Evolutionary conservation across 2,329 filamentous ascomycete species (phyloP), one percentile per base, ranked within the genome.

Genomic region (Fusarium sp.): DNA sequence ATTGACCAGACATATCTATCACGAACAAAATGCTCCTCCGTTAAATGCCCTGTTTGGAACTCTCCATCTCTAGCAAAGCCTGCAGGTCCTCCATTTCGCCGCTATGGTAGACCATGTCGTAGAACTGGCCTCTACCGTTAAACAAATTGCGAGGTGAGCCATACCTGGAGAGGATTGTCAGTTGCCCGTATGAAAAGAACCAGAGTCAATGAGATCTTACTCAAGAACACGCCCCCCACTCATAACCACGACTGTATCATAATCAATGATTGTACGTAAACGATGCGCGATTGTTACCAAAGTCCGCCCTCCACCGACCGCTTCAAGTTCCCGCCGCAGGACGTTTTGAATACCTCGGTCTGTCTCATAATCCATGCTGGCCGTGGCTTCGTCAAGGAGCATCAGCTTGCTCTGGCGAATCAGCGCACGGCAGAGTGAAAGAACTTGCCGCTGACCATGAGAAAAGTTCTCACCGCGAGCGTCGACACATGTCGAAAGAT

Each of bases 271-370:
- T 1, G 88, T 90, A 45, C 85, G 81, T 52, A 90, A 78, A 9
- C 88, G 84, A 77, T 90, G 88, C 11, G 87, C 88, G 69, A 90
- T 88, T 5, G 87, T 88, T 25, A 90, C 84, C 8, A 90, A 81
- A 15, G 88, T 90, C 29, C 86, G 82, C 31, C 84, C 84, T 16
- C 82, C 79, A 10, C 81, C 83, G 2, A 80, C 79, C 46, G 80
- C 81, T 58, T 83, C 81, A 33, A 90, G 83, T 69, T 88, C 87
- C 14, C 81, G 78, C 21, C 87, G 82, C 37, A 90, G 77, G 4
- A 88, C 84, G n/a, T 80, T 79, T 78, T 90, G 88, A 61, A 90
- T 88, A 5, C 84, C 85, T 38, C 82, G 81, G 66, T 90, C 88
- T 31, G 88, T 89, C 76, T 87, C 85, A 64, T 87, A 87, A 73